Evolutionary conservation across 2,329 filamentous ascomycete species (phyloP).

Genomic region (Lasiodiplodia gonubiensis): DNA sequence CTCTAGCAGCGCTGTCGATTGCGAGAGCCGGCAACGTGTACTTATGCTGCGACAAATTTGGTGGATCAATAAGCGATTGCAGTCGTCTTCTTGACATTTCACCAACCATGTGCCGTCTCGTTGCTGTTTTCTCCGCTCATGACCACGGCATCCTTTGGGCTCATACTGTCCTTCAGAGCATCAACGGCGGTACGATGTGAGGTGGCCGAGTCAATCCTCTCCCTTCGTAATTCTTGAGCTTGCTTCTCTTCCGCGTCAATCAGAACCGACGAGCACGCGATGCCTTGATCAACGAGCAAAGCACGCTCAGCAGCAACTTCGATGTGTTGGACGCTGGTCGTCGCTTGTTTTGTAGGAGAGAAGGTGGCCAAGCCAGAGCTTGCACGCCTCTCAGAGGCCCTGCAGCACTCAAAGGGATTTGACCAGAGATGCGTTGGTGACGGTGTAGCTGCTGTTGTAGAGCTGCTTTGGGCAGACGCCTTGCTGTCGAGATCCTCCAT

Average conservation of each 20-base stretch:
- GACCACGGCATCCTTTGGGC: not conserved
- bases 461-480: not conserved
- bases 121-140: not conserved
- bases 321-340: slow-evolving; percentile 22
- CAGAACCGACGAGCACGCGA: not conserved
- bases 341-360: slow-evolving; percentile 20
- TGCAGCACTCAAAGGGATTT: not conserved
- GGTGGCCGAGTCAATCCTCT: slow-evolving; percentile 1
- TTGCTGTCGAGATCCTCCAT: slow-evolving; percentile 22
- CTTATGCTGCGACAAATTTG: not conserved
- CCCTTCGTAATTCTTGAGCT: not conserved
- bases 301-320: not conserved
- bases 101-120: not conserved
- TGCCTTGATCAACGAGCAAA: not conserved
- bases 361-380: slow-evolving; percentile 18
- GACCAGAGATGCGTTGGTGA: slow-evolving; percentile 16
- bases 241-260: not conserved
- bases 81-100: not conserved
- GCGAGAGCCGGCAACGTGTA: not conserved
- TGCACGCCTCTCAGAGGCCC: not conserved
- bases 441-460: not conserved
- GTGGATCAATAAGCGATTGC: not conserved
- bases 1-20: not conserved
- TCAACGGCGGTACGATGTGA: not conserved
- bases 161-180: slow-evolving; percentile 6